A percentile compares a stretch with the other conserved stretches of the same genome.
Conservation (phyloP, 129 eudicot species). For the Flaveria sonorensis region DNA sequence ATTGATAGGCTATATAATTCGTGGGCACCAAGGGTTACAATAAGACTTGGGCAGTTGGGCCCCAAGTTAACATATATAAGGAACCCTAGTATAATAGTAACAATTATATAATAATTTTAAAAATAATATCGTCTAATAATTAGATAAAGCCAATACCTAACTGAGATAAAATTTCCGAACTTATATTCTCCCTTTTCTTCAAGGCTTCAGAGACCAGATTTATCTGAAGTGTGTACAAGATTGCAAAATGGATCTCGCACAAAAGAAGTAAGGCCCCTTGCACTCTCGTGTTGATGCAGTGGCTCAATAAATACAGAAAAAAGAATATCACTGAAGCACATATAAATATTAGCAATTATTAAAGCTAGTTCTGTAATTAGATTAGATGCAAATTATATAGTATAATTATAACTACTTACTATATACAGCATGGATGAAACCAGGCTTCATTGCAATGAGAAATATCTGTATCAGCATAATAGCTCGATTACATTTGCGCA, state of each 20-base stretch:
- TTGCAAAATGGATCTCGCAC: constrained; percentile 92
- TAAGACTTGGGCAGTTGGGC: neutral
- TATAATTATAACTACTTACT: constrained; percentile 51
- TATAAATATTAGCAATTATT: constrained; percentile 22
- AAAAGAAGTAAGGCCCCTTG: constrained; percentile 81
- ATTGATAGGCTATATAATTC: neutral
- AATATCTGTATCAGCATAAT: constrained; percentile 78
- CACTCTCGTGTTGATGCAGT: constrained; percentile 60
- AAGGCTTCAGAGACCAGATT: constrained; percentile 59
- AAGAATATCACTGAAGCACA: constrained; percentile 91
- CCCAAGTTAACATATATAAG: neutral
- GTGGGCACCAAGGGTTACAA: neutral
- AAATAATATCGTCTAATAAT: neutral
- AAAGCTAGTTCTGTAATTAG: constrained; percentile 15
- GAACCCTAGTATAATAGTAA: neutral
- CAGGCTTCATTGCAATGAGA: constrained; percentile 93
- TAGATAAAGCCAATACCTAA: constrained; percentile 59
- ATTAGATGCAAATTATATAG: constrained; percentile 7
- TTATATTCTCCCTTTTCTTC: constrained; percentile 59
- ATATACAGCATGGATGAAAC: constrained; percentile 92
- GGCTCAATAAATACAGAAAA: constrained; percentile 86
- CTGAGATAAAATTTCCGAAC: constrained; percentile 73
- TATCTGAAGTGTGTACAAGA: constrained; percentile 86
- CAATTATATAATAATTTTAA: neutral
- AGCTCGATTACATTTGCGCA: constrained; percentile 88